phyloP scores from a whole-genome alignment of 1,139 yeast species.

The Tardiomyces depauwii region DNA sequence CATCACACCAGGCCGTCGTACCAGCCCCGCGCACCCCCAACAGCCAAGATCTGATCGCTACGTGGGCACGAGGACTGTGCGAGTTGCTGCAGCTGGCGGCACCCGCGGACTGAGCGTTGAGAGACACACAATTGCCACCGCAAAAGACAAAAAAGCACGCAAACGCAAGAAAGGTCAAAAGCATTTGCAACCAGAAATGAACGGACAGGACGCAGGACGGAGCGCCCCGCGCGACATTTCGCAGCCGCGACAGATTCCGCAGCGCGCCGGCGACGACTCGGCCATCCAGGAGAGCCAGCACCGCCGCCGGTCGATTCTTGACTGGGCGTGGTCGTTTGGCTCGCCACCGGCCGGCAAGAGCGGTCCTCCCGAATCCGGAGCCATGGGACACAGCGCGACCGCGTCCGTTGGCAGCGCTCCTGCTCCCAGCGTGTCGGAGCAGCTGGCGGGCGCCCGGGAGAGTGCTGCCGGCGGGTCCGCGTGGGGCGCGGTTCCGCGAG shows the following conservation, averaged over 20 bases:
- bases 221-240: neutral
- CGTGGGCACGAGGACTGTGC: too few species aligned
- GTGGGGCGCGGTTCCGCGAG: neutral
- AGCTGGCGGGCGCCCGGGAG: neutral
- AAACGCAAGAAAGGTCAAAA: too few species aligned
- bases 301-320: neutral
- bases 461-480: neutral
- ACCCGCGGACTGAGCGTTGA: too few species aligned
- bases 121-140: too few species aligned
- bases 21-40: too few species aligned
- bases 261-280: neutral
- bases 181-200: too few species aligned
- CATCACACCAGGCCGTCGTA: too few species aligned
- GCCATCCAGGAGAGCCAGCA: neutral
- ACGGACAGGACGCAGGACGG: neutral
- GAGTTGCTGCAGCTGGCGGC: too few species aligned
- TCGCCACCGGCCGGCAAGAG: neutral
- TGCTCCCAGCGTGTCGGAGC: neutral
- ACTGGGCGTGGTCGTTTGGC: neutral
- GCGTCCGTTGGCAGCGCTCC: neutral
- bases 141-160: too few species aligned
- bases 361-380: neutral
- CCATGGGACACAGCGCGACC: neutral
- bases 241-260: neutral
- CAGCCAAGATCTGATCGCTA: too few species aligned